Conservation (phyloP, 805 yeast genomes). For the Wickerhamomyces bovis region DNA sequence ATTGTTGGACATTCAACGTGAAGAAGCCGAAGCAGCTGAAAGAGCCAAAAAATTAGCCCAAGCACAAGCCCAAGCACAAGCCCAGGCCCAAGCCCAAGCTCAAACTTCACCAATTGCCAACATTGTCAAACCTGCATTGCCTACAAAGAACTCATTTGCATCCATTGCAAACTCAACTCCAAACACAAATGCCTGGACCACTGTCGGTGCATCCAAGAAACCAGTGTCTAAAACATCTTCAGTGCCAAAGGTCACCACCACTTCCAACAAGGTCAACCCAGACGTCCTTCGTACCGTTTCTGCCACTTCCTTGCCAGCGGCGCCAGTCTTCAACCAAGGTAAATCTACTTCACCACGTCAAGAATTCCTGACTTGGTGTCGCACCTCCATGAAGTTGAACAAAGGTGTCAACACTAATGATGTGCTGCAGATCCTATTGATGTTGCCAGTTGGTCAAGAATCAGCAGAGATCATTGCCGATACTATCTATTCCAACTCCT, state of each 20-base stretch:
- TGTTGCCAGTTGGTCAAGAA: constrained; percentile 69
- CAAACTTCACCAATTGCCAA: constrained; percentile 2
- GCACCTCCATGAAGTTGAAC: constrained; percentile 60
- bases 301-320: constrained; percentile 12
- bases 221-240: constrained; percentile 3
- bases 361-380: constrained; percentile 69
- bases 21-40: constrained; percentile 38
- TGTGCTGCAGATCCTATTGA: constrained; percentile 70
- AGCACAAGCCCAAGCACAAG: constrained; percentile 22
- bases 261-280: constrained; percentile 24
- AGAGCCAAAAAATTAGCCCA: constrained; percentile 10
- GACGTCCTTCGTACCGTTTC: constrained; percentile 34
- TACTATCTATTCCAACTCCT: constrained; percentile 80
- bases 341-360: constrained; percentile 38
- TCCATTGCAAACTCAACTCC: constrained; percentile 2
- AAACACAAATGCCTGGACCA: constrained; percentile 34
- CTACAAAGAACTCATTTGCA: constrained; percentile 17
- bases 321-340: constrained; percentile 3
- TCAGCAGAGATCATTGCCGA: constrained; percentile 85
- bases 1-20: constrained; percentile 56
- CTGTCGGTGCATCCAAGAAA: constrained; percentile 22
- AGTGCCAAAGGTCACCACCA: constrained; percentile 7
- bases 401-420: constrained; percentile 73
- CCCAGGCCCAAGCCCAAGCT: constrained; percentile 15
- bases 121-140: constrained; percentile 7